Conservation (phyloP, 345 rosid species). For the Citrus inodora region DNA sequence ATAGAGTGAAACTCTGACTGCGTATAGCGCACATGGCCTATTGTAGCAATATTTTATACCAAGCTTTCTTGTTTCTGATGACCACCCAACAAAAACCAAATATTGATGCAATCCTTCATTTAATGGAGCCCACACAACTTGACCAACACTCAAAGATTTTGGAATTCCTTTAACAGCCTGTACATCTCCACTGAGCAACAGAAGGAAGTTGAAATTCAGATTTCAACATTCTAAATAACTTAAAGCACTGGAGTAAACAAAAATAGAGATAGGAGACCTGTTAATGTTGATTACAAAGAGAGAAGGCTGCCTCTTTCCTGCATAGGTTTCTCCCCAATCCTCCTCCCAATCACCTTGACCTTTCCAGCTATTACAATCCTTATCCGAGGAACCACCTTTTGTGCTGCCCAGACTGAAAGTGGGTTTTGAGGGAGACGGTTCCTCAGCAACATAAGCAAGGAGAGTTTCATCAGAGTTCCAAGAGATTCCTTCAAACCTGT, state of each 20-base stretch:
- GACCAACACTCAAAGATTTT: constrained; percentile 74
- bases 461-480: constrained; percentile 81
- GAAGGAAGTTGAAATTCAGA: constrained; percentile 9
- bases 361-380: constrained; percentile 73
- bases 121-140: constrained; percentile 89
- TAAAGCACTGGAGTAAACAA: neutral
- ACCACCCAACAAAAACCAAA: constrained; percentile 90
- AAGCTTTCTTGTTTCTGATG: constrained; percentile 68
- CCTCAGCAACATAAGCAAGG: constrained; percentile 87
- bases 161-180: constrained; percentile 61
- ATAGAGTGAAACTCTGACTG: constrained; percentile 37
- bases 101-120: constrained; percentile 39
- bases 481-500: constrained; percentile 95
- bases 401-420: constrained; percentile 58
- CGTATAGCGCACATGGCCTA: constrained; percentile 77
- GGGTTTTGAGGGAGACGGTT: constrained; percentile 60
- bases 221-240: constrained; percentile 6
- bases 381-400: constrained; percentile 47
- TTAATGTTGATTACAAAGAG: constrained; percentile 57
- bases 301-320: constrained; percentile 79
- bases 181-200: constrained; percentile 63
- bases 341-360: constrained; percentile 98
- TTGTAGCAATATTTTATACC: constrained; percentile 88
- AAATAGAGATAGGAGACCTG: constrained; percentile 43
- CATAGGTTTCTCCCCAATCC: constrained; percentile 96